Evolutionary conservation across 2,329 filamentous ascomycete genomes (phyloP).

Genomic region (Calcarisporium arbuscula): DNA sequence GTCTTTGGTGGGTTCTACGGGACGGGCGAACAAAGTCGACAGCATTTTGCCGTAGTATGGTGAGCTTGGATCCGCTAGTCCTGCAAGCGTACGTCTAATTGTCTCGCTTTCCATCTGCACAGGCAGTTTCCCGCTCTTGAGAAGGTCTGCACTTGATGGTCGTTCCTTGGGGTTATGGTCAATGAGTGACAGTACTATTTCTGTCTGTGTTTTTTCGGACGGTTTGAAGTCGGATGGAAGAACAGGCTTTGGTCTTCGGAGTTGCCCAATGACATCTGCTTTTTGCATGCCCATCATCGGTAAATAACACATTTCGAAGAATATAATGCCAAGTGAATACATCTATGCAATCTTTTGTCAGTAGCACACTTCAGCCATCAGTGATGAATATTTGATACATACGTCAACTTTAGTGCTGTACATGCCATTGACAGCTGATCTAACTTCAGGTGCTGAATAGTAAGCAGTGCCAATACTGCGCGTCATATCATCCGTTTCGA

Average conservation of each 20-base stretch:
- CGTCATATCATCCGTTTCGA: conserved; percentile 60
- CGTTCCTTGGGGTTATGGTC: conserved; percentile 77
- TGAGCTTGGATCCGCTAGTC: conserved; percentile 74
- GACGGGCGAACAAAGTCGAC: conserved; percentile 72
- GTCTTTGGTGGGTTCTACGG: conserved; percentile 73
- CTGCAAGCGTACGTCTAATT: conserved; percentile 74
- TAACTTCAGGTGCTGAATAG: conserved; percentile 89
- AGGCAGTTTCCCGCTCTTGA: conserved; percentile 81
- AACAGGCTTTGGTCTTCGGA: conserved; percentile 60
- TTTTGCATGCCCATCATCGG: conserved; percentile 62
- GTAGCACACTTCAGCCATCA: no score
- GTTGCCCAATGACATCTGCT: conserved; percentile 55
- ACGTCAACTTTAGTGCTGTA: conserved; percentile 93
- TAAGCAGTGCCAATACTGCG: conserved; percentile 70
- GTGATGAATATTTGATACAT: no score
- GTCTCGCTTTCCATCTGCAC: conserved; percentile 91
- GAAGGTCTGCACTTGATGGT: conserved; percentile 73
- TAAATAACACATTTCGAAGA: conserved; percentile 92
- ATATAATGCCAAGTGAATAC: conserved; percentile 95
- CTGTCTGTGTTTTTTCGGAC: conserved; percentile 64
- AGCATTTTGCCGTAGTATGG: conserved; percentile 88
- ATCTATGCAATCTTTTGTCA: conserved; percentile 46
- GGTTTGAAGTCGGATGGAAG: conserved; percentile 70
- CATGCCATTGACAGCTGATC: conserved; percentile 64
- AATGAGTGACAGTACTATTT: conserved; percentile 73